These are phyloP conservation scores for Populus nigra DNA, from an alignment of 345 rosid genomes.

Conservation along the genomic window DNA sequence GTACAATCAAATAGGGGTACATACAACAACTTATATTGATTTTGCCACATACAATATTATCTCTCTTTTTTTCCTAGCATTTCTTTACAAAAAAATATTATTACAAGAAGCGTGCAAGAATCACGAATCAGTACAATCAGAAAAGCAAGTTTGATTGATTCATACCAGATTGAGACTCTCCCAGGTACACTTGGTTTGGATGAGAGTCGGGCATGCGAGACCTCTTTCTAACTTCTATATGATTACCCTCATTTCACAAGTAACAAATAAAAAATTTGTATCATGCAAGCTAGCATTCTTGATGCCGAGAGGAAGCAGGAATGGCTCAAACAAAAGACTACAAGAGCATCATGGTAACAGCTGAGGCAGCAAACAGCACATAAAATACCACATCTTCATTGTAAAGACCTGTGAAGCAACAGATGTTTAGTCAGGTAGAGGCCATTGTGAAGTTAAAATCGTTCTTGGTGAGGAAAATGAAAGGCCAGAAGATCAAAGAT, in stretches of 20 bases:
- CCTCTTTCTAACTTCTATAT: constrained; percentile 13
- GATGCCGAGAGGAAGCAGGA: constrained; percentile 4
- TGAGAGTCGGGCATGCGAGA: not conserved
- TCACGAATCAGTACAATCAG: constrained; percentile 39
- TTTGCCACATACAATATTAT: constrained; percentile 13
- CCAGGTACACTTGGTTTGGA: not conserved
- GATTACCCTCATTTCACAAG: constrained; percentile 12
- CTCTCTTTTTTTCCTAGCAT: constrained; percentile 1
- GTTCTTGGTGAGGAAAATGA: not conserved
- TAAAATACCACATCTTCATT: constrained; percentile 27
- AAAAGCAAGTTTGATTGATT: constrained; percentile 8
- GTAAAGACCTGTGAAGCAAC: constrained; percentile 48
- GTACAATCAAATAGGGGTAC: not conserved
- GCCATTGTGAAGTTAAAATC: not conserved
- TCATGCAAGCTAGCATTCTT: not conserved
- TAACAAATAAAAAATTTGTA: not conserved
- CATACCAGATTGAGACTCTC: constrained; percentile 15
- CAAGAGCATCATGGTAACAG: constrained; percentile 34
- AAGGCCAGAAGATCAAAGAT: not conserved
- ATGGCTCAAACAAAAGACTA: constrained; percentile 3
- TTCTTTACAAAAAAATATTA: constrained; percentile 36
- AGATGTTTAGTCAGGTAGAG: constrained; percentile 3
- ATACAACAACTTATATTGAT: constrained; percentile 14
- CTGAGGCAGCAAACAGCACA: constrained; percentile 29
- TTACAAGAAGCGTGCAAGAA: constrained; percentile 42